Evolutionary conservation across 768 basidiomycete species (phyloP).

Genomic region (Gymnopilus junonius): DNA sequence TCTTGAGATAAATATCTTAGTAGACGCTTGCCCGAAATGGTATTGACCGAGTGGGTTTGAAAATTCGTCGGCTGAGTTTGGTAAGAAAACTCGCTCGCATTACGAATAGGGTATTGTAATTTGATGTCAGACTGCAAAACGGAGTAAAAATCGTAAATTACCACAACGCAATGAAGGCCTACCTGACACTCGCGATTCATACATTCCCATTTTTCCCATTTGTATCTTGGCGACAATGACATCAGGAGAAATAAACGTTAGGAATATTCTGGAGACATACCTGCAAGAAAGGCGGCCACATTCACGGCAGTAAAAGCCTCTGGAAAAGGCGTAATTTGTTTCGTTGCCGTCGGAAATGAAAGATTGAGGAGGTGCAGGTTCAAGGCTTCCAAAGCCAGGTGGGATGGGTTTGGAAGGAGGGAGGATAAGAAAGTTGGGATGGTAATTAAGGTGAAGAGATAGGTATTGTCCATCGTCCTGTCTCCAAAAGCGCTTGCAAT

Average conservation of each 20-base stretch:
- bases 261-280: conserved; percentile 39
- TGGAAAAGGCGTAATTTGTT: conserved; percentile 59
- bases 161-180: conserved; percentile 13
- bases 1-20: background rate
- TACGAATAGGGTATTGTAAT: conserved; percentile 29
- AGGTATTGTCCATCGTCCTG: conserved; percentile 26
- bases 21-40: conserved; percentile 32
- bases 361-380: conserved; percentile 37
- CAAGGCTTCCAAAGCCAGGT: conserved; percentile 40
- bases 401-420: conserved; percentile 35
- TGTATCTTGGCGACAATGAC: conserved; percentile 48
- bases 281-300: conserved; percentile 80
- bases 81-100: conserved; percentile 40
- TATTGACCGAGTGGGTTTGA: conserved; percentile 34
- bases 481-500: conserved; percentile 62
- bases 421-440: conserved; percentile 48
- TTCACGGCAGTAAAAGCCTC: conserved; percentile 68
- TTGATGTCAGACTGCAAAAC: conserved; percentile 10
- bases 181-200: conserved; percentile 53
- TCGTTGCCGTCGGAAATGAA: conserved; percentile 38
- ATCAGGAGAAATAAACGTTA: conserved; percentile 1
- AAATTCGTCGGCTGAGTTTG: conserved; percentile 34
- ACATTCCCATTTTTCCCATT: conserved; percentile 81
- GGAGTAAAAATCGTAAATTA: background rate
- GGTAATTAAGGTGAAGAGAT: conserved; percentile 47